These are phyloP conservation scores for Globisporangium spinosum DNA, from an alignment of 352 stramenopile species.

Conservation along the genomic window DNA sequence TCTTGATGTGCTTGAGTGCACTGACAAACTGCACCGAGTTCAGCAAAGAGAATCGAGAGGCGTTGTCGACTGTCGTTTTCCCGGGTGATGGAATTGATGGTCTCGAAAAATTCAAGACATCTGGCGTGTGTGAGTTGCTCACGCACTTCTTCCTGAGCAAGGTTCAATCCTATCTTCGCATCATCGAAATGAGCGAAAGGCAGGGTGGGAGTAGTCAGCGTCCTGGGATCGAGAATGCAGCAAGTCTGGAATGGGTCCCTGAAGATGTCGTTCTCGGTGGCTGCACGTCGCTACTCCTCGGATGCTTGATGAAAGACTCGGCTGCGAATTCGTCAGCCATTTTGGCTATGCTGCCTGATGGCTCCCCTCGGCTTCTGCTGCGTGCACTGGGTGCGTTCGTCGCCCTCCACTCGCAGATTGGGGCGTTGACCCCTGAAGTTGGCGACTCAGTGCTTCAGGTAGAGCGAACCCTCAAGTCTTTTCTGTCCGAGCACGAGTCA, in stretches of 20 bases:
- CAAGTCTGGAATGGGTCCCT: conserved; percentile 43
- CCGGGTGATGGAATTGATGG: not conserved
- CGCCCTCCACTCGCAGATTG: conserved; percentile 73
- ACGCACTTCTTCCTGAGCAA: conserved; percentile 51
- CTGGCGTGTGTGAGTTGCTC: conserved; percentile 36
- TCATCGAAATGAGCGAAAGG: conserved; percentile 39
- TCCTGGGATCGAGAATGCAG: conserved; percentile 17
- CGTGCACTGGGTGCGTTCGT: conserved; percentile 60
- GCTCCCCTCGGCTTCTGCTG: conserved; percentile 46
- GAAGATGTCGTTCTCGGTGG: conserved; percentile 77
- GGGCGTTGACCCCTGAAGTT: conserved; percentile 61
- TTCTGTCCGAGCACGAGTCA: conserved; percentile 11
- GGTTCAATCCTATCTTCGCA: conserved; percentile 44
- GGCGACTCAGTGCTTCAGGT: conserved; percentile 61
- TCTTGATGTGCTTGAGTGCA: conserved; percentile 58
- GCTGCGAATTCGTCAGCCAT: conserved; percentile 31
- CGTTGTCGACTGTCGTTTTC: conserved; percentile 26
- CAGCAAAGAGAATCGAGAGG: conserved; percentile 45
- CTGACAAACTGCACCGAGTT: conserved; percentile 73
- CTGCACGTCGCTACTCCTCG: conserved; percentile 60
- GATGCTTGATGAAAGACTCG: conserved; percentile 66
- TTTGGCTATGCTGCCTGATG: conserved; percentile 37
- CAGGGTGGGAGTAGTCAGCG: conserved; percentile 2
- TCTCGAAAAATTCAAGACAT: conserved; percentile 9
- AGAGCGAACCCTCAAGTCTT: conserved; percentile 57